Evolutionary conservation across 1,284 basidiomycete species (phyloP), one percentile per base, ranked within the genome.

Genomic region (Trichosporon asahii): DNA sequence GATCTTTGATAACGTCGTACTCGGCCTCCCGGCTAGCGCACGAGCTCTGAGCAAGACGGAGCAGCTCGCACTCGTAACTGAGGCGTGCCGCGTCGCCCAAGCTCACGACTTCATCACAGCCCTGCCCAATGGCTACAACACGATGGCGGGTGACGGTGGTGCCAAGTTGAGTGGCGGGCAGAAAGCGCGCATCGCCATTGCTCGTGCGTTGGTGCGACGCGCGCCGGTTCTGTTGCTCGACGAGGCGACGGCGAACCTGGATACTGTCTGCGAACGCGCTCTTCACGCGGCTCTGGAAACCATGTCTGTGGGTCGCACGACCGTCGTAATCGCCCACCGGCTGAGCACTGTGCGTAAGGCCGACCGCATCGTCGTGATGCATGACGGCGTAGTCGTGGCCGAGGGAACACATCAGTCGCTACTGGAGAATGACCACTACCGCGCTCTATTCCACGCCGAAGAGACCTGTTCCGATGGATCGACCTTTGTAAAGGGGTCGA

Each of bases 11-110:
- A 98, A 98, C 78, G 97, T 98, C 72, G 92, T 93, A 0, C 98
- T 93, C 79, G 95, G 96, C 3, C 87, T 90, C 44, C 85, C 88
- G 3, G 81, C 86, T 15, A 92, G 89, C 0, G 92, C 92, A 0
- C 87, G 91, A 31, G 89, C 90, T 72, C 53, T 55, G 88, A 96
- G 70, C 92, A 98, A 40, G 92, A 95, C 81, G 85, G 89, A 27
- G 95, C 94, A 0, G 95, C 95, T 0, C 86, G 90, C 14, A 88
- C 91, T 73, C 95, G 96, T 3, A 96, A 98, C 78, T 98, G 96
- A 55, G 53, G 53, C 53, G 2, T 55, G 53, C 27, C 53, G 53
- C 23, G 15, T 55, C 12, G 53, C 53, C 25, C 53, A 55, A 25
- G 53, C 53, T 11, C 53, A 55, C 82, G 94, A 96, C 76, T 98